Base-by-base conservation (phyloP, 108 stramenopile species). In the Skeletonema tropicum region DNA sequence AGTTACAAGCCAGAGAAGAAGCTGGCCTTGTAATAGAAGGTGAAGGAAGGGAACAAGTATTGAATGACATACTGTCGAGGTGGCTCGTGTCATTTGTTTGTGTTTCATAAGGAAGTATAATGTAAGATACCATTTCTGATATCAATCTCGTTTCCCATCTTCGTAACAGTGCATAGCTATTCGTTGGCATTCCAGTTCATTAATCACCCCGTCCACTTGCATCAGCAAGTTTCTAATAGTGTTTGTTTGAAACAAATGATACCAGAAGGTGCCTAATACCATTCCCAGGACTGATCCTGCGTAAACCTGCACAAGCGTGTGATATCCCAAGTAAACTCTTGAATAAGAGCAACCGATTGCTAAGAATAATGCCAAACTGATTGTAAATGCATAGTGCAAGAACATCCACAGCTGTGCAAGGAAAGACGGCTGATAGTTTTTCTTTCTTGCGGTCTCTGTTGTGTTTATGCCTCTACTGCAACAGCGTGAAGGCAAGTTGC, bases 1-100 rank as follows among this genome's bases (percentile, higher is more conserved):
- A 68, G 46, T 23, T 8, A 14, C 33, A 66, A 23, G 60, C 61
- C 1, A 41, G 23, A 45, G 39, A 71, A 25, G 36, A 29, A 15
- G 83, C 83, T 21, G 83, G 83, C 9, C 60, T 83, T 70, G 66
- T 73, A 11, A 66, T 80, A 68, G 83, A 83, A 46, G 68, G 75
- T 11, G 78, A 71, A 32, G 74, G 68, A 30, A 83, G 70, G 68
- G 83, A 83, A 48, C 83, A 83, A 46, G 79, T 80, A 17, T 63
- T 83, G 63, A 80, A 58, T 52, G 74, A 83, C 64, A 14, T 61
- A 2, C 32, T 83, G 17, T 78, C 82, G 5, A 63, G 82, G 15
- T 83, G 72, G 77, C 72, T 83, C 39, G 82, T 83, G 23, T 79
- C 74, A 4, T 83, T 79, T 65, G 55, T 75, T 13, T 55, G 74